A percentile compares a stretch with the other conserved stretches of the same genome.
Evolutionary conservation across 2,329 filamentous ascomycete genomes (phyloP).

Genomic region (Pezicula carpinea): DNA sequence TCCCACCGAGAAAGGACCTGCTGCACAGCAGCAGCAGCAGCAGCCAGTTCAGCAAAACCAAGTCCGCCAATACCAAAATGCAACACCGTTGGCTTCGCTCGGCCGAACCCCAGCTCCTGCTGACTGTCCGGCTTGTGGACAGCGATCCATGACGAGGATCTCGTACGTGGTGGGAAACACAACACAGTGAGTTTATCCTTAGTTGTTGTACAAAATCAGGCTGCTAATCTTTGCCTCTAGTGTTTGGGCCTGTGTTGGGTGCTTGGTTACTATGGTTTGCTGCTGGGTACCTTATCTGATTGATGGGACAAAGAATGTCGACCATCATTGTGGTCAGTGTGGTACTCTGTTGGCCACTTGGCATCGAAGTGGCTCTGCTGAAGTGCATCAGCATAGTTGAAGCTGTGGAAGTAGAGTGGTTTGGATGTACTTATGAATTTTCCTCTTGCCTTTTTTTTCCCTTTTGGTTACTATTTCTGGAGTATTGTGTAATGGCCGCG

Average conservation of each 20-base stretch:
- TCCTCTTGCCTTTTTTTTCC: too few relatives aligned
- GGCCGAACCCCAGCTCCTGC: conserved; percentile 9
- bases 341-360: conserved; percentile 8
- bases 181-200: conserved; percentile 6
- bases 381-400: conserved; percentile 8
- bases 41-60: background rate
- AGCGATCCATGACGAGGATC: conserved; percentile 9
- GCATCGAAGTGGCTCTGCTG: conserved; percentile 8
- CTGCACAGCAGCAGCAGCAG: too few relatives aligned
- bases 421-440: too few relatives aligned
- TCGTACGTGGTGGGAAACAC: conserved; percentile 4
- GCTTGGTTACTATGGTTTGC: conserved; percentile 3
- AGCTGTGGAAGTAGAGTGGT: too few relatives aligned
- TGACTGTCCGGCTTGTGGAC: conserved; percentile 13
- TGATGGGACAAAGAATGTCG: conserved; percentile 7
- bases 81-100: conserved; percentile 10
- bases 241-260: conserved; percentile 7
- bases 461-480: too few relatives aligned
- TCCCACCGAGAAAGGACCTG: too few relatives aligned
- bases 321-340: conserved; percentile 9
- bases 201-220: background rate
- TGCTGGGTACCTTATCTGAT: conserved; percentile 9
- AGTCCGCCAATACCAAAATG: conserved; percentile 6
- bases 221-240: conserved; percentile 1
- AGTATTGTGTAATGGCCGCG: too few relatives aligned